Base-by-base conservation (phyloP, 768 basidiomycete genomes). In the Rhizopogon salebrosus region DNA sequence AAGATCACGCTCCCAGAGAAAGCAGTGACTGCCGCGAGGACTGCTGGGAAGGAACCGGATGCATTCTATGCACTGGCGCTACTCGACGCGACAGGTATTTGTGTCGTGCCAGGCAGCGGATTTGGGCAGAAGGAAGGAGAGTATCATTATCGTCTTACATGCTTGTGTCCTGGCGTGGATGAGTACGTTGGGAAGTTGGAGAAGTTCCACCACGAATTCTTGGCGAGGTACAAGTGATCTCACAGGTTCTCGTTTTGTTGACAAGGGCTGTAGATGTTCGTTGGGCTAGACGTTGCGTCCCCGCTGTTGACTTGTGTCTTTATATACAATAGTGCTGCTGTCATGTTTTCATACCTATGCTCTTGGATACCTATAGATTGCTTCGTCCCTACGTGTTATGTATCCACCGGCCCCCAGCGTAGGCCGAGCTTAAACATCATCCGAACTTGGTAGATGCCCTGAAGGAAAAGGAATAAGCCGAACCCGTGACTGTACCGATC, bases 81-180 rank as follows among this genome's bases (percentile, higher is more conserved):
- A 48, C 77, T 99, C 48, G 92, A 95, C 56, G 79, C 80, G 67
- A 94, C 92, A 0, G 93, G 93, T 4, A 97, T 98, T 57, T 97
- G 94, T 62, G 89, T 90, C 20, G 90, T 98, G 4, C 91, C 94
- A 5, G 95, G 95, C 0, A 86, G 84, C 43, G 95, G 95, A 1
- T 99, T 99, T 66, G 95, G 95, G 4, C 95, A 98, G 74, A 87
- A 79, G 70, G 84, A 88, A 46, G 92, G 89, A 23, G 87, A 94
- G 63, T 85, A 84, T 71, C 95, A 99, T 70, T 87, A 97, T 65
- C 75, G 95, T 34, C 71, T 98, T 66, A 99, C 97, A 7, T 97
- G 95, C 62, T 72, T 98, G 58, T 97, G 94, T 62, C 94, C 93
- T 2, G 92, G 92, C 37, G 91, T 92, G 16, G 95, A 95, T 41